Evolutionary conservation across 176 grass and related monocot species (phyloP).

Genomic region (Avena eriantha): DNA sequence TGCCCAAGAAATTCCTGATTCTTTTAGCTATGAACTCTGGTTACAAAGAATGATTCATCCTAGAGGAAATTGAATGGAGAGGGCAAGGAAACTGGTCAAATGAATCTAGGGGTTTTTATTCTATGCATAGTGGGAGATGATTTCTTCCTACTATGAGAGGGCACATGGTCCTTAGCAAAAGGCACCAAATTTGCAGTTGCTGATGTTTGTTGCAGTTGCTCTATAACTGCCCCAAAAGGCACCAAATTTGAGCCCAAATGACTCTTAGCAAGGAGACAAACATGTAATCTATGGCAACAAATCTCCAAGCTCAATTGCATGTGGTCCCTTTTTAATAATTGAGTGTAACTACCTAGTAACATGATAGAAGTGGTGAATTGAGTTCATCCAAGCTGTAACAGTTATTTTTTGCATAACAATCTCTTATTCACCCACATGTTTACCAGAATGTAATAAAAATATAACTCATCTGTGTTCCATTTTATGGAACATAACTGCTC

Average conservation of each 20-base stretch:
- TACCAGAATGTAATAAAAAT: not conserved
- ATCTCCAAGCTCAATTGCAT: constrained; percentile 41
- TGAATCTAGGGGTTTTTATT: no score
- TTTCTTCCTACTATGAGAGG: no score
- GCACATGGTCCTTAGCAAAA: no score
- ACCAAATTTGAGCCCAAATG: constrained; percentile 45
- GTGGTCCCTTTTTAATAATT: constrained; percentile 51
- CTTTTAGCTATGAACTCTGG: no score
- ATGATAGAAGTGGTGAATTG: not conserved
- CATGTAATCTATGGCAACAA: constrained; percentile 40
- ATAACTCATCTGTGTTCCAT: not conserved
- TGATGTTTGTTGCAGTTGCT: constrained; percentile 55
- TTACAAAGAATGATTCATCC: no score
- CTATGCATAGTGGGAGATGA: no score
- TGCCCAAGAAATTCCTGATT: no score
- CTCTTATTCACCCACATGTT: not conserved
- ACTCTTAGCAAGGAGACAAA: constrained; percentile 43
- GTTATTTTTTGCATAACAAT: not conserved
- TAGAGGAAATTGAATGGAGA: no score
- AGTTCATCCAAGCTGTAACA: not conserved
- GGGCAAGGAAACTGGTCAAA: no score
- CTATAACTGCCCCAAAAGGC: constrained; percentile 48
- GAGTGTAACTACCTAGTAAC: not conserved
- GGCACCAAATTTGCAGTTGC: no score
- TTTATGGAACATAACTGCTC: not conserved